Conservation (phyloP, 2,329 filamentous ascomycete genomes). For the Acrodontium crateriforme region DNA sequence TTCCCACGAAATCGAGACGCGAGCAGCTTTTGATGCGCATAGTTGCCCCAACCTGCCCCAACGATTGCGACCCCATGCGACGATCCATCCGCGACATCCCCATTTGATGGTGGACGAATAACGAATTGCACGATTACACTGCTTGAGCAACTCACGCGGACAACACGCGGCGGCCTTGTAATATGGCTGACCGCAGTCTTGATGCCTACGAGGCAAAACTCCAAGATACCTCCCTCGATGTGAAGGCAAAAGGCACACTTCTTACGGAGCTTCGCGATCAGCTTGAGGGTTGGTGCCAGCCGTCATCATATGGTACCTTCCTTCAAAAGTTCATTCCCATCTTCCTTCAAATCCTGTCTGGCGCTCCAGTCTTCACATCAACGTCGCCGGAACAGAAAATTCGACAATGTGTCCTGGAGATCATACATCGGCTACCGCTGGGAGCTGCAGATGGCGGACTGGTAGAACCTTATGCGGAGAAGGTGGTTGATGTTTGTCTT, state of each 20-base stretch:
- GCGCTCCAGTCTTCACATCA: constrained; percentile 80
- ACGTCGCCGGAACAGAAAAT: constrained; percentile 86
- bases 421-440: constrained; percentile 73
- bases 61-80: neutral
- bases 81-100: neutral
- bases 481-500: constrained; percentile 85
- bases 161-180: too few species aligned
- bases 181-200: constrained; percentile 29
- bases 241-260: constrained; percentile 66
- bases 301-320: constrained; percentile 64
- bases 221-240: constrained; percentile 41
- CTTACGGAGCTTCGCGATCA: constrained; percentile 80
- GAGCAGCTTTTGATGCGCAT: neutral
- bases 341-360: constrained; percentile 72
- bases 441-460: constrained; percentile 21
- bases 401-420: constrained; percentile 86
- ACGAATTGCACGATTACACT: too few species aligned
- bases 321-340: constrained; percentile 79
- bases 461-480: constrained; percentile 76
- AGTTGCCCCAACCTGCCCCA: neutral
- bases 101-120: neutral
- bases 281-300: constrained; percentile 74
- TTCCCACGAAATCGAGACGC: neutral
- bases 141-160: too few species aligned
- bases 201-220: constrained; percentile 35